Conservation (phyloP, 1,139 yeast genomes). For the Wickerhamomyces sp. region DNA sequence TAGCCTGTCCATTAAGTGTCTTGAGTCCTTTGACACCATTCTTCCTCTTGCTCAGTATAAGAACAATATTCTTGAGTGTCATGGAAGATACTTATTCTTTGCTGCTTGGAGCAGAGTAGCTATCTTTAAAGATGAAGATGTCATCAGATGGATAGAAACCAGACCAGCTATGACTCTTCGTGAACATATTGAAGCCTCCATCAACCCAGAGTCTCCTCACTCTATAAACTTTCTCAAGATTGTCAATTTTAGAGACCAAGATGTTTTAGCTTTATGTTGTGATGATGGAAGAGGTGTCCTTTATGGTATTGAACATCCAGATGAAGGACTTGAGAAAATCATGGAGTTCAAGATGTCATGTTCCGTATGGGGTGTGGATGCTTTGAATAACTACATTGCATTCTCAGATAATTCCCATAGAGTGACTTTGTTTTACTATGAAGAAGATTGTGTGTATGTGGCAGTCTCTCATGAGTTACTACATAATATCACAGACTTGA, state of each 20-base stretch:
- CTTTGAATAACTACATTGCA: constrained; percentile 38
- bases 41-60: constrained; percentile 9
- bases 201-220: constrained; percentile 53
- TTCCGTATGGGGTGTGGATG: constrained; percentile 67
- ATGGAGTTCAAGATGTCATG: constrained; percentile 35
- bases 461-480: constrained; percentile 36
- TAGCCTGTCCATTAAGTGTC: background rate
- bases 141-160: constrained; percentile 5
- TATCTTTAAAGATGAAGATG: constrained; percentile 6
- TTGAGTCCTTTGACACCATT: background rate
- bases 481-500: constrained; percentile 59
- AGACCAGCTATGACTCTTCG: constrained; percentile 13
- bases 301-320: constrained; percentile 33
- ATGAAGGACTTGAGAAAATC: constrained; percentile 26
- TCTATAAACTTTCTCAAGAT: constrained; percentile 45
- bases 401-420: constrained; percentile 56
- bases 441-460: constrained; percentile 10
- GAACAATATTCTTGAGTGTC: constrained; percentile 18
- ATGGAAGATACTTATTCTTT: constrained; percentile 5
- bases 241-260: constrained; percentile 27
- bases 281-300: constrained; percentile 55
- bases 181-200: constrained; percentile 28
- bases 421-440: constrained; percentile 37
- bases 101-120: constrained; percentile 11
- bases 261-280: constrained; percentile 41